Conservation (phyloP, 2,329 filamentous ascomycete species). For the Talaromyces sp. region DNA sequence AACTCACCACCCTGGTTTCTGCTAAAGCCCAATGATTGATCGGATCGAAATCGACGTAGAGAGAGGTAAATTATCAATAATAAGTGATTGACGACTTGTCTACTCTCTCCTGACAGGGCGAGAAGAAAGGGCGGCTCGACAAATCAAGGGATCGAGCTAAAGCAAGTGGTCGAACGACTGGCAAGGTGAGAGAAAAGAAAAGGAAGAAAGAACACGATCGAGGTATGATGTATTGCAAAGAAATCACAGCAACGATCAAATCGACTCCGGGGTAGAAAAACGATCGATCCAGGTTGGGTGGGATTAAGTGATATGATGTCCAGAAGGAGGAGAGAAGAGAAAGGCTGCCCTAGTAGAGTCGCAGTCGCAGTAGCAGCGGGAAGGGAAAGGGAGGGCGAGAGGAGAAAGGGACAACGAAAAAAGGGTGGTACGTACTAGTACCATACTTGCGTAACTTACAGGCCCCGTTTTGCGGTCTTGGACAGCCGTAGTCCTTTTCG, state of each 20-base stretch:
- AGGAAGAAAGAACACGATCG: not conserved
- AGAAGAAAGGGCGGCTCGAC: not conserved
- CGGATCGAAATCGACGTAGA: not conserved
- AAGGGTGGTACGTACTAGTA: conserved; percentile 7
- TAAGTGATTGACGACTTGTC: not conserved
- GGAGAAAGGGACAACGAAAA: not conserved
- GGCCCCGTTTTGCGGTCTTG: not conserved
- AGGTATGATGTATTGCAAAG: not conserved
- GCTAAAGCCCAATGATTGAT: not conserved
- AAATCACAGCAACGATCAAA: conserved; percentile 1
- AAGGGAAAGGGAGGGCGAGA: not conserved
- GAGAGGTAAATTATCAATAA: not conserved
- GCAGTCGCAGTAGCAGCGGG: not conserved
- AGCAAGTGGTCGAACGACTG: not conserved
- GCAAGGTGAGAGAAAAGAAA: not conserved
- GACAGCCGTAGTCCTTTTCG: conserved; percentile 1
- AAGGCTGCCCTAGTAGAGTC: not conserved
- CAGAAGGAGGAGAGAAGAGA: conserved; percentile 2
- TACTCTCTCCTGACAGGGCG: not conserved
- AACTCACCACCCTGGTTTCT: conserved; percentile 16
- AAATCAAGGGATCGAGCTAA: not conserved
- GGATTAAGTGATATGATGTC: not conserved
- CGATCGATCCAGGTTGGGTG: conserved; percentile 1
- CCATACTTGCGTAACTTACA: conserved; percentile 3
- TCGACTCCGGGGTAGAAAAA: conserved; percentile 4